Evolutionary conservation across 371 early-diverging fungal species (phyloP), one percentile per base, ranked within the genome.

Genomic region (Mortierella polycephala): DNA sequence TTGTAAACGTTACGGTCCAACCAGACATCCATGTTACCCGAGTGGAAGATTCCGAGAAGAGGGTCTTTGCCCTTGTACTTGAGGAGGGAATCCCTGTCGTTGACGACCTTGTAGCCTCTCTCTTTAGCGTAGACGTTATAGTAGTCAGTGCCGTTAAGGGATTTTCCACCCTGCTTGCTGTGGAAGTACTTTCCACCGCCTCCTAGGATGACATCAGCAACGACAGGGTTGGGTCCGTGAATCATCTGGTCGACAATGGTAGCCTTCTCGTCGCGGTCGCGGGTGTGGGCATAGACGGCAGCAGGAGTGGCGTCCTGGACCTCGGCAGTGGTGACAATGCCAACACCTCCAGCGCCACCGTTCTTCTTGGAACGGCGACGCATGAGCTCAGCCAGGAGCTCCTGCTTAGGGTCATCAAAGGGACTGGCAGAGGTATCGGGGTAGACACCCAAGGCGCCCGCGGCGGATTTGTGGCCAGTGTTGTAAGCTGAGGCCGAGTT

Each of bases 281-380:
- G 86, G 47, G 91, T 91, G 81, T 93, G 92, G 46, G 86, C 51
- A 51, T 72, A 87, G 57, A 92, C 87, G 40, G 93, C 89, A 68
- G 92, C 88, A 58, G 93, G 93, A 13, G 93, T 93, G 57, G 92
- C 93, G 74, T 93, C 93, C 74, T 87, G 82, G 57, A 88, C 86
- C 62, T 84, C 85, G 57, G 93, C 91, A 54, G 93, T 93, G 58
- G 90, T 85, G 49, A 92, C 93, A 57, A 93, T 85, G 79, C 93
- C 93, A 64, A 93, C 86, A 64, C 86, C 89, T 67, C 73, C 70
- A 23, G 44, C 13, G 14, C 71, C 82, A 62, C 79, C 83, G 76
- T 85, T 83, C 83, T 87, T 88, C 64, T 86, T 86, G 74, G 87
- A 87, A 60, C 90, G 87, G 67, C 92, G 89, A 62, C 93, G 91